Conservation (phyloP, 305 asterid species). For the Fraxinus sp. region DNA sequence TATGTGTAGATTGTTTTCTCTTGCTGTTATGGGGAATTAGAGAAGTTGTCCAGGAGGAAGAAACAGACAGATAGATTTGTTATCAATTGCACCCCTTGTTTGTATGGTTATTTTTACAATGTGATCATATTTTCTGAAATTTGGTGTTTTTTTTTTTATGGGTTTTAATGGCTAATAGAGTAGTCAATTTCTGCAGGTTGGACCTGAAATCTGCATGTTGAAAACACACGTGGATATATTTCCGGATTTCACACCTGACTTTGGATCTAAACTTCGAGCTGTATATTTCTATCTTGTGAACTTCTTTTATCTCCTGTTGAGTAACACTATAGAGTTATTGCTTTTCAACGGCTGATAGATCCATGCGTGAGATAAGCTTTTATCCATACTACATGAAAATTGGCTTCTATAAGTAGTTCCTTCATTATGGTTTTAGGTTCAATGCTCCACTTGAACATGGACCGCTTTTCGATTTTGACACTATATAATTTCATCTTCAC, state of each 20-base stretch:
- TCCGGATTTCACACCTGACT: conserved; percentile 88
- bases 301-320: conserved; percentile 7
- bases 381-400: background rate
- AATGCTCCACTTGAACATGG: conserved; percentile 1
- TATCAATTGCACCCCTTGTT: background rate
- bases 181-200: conserved; percentile 64
- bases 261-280: conserved; percentile 86
- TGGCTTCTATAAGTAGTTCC: background rate
- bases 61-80: background rate
- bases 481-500: background rate
- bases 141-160: background rate
- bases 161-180: conserved; percentile 9
- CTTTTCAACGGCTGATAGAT: conserved; percentile 1
- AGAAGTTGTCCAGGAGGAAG: conserved; percentile 12
- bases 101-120: background rate
- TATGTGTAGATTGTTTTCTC: background rate
- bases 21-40: background rate
- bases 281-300: conserved; percentile 44
- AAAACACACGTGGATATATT: conserved; percentile 96
- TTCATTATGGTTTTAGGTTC: background rate
- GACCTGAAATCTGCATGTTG: conserved; percentile 93
- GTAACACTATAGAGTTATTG: conserved; percentile 2
- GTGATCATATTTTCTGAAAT: background rate
- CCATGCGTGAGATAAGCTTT: background rate
- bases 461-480: background rate